phyloP scores from a whole-genome alignment of 163 green algal species.

The Volvox carteri region DNA sequence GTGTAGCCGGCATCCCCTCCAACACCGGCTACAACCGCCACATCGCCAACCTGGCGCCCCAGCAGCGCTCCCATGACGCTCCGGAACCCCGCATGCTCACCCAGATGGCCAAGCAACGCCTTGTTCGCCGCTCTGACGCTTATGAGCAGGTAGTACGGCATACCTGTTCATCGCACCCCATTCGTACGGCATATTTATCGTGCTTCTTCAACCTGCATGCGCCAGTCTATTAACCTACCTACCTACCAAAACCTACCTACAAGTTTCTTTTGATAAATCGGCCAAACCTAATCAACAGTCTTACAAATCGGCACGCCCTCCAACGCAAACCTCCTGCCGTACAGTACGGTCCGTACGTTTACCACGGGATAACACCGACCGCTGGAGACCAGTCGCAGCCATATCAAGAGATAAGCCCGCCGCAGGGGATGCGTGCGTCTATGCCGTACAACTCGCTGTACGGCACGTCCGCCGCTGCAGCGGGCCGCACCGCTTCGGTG shows the following conservation, averaged over 20 bases:
- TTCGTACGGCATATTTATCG: too few species aligned
- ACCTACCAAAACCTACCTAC: too few species aligned
- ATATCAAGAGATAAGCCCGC: background rate
- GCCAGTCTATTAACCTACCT: too few species aligned
- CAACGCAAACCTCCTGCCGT: background rate
- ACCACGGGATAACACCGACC: constrained; percentile 8
- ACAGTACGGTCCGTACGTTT: constrained; percentile 50
- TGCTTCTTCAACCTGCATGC: too few species aligned
- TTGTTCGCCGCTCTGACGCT: background rate
- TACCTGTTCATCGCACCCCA: too few species aligned
- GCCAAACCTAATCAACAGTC: too few species aligned
- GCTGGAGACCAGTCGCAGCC: background rate
- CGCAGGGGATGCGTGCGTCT: background rate
- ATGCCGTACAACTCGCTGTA: background rate
- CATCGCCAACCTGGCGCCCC: constrained; percentile 30
- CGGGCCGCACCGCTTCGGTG: background rate
- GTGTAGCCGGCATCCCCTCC: background rate
- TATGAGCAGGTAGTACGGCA: constrained; percentile 26
- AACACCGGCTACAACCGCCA: constrained; percentile 51
- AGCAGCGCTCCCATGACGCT: background rate
- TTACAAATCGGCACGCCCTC: too few species aligned
- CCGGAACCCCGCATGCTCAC: constrained; percentile 29
- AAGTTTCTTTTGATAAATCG: too few species aligned
- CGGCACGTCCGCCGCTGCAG: background rate
- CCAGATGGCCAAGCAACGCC: constrained; percentile 5